Evolutionary conservation across 164 flowering plant species (phyloP).

Genomic region (Vitis cinerea): DNA sequence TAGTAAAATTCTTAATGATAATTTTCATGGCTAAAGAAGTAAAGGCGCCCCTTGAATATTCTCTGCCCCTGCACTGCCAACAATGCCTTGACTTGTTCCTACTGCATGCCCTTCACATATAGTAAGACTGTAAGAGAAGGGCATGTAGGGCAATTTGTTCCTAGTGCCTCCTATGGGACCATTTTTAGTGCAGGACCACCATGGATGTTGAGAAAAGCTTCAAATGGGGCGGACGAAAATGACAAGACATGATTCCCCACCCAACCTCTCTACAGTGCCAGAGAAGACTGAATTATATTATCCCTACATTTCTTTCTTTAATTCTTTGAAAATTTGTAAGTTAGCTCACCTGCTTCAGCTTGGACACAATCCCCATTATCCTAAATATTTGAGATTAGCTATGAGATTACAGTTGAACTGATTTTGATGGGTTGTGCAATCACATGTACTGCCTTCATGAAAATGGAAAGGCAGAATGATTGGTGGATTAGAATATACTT

Average conservation of each 20-base stretch:
- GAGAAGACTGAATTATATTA: too few relatives aligned
- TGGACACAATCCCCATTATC: too few relatives aligned
- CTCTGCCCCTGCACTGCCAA: neutral
- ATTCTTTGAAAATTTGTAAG: too few relatives aligned
- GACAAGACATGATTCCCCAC: conserved; percentile 12
- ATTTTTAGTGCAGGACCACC: conserved; percentile 15
- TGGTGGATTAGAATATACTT: too few relatives aligned
- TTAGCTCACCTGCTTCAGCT: too few relatives aligned
- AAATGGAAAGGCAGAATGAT: too few relatives aligned
- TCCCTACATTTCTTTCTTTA: too few relatives aligned
- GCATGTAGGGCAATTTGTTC: conserved; percentile 12
- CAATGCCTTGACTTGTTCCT: neutral
- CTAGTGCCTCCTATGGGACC: conserved; percentile 2
- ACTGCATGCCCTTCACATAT: neutral
- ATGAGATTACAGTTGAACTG: too few relatives aligned
- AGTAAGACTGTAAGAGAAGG: neutral
- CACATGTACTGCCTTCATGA: too few relatives aligned
- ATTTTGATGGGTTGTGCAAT: too few relatives aligned
- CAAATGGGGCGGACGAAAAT: conserved; percentile 19
- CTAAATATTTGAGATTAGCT: too few relatives aligned
- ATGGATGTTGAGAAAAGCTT: conserved; percentile 8
- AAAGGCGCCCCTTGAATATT: neutral
- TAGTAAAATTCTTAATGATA: neutral
- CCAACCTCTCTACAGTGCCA: neutral
- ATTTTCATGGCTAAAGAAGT: neutral